Conservation (phyloP, 306 rosid species). For the Malus domestica region DNA sequence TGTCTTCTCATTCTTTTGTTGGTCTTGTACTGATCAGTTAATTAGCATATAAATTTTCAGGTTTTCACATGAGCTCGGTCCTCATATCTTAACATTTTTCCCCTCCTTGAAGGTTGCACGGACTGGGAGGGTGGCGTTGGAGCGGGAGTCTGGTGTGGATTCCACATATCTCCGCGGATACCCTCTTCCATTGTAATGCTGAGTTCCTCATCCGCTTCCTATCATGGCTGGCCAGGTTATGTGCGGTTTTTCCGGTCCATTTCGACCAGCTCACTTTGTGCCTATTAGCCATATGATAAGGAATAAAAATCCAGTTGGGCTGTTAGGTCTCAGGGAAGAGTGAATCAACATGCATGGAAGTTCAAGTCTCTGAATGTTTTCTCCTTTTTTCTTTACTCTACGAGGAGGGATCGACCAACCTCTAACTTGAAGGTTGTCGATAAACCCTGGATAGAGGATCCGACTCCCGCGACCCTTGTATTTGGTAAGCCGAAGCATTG, state of each 20-base stretch:
- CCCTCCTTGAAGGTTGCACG: conserved; percentile 42
- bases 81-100: neutral
- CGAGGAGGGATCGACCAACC: neutral
- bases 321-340: neutral
- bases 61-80: neutral
- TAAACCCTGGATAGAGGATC: neutral
- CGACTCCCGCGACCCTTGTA: neutral
- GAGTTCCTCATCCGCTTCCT: neutral
- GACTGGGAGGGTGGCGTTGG: conserved; percentile 55
- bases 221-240: neutral
- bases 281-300: neutral
- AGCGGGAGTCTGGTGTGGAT: conserved; percentile 52
- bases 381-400: neutral
- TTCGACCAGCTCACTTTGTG: neutral
- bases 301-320: neutral
- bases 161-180: conserved; percentile 51
- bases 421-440: too few species aligned
- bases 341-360: neutral
- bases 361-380: neutral
- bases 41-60: neutral
- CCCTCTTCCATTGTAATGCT: conserved; percentile 33
- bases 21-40: neutral
- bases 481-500: neutral
- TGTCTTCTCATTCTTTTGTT: conserved; percentile 13
- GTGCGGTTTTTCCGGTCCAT: neutral